Base-by-base conservation (phyloP, 2,329 filamentous ascomycete species). In the Neophaeococcomyces aloes region DNA sequence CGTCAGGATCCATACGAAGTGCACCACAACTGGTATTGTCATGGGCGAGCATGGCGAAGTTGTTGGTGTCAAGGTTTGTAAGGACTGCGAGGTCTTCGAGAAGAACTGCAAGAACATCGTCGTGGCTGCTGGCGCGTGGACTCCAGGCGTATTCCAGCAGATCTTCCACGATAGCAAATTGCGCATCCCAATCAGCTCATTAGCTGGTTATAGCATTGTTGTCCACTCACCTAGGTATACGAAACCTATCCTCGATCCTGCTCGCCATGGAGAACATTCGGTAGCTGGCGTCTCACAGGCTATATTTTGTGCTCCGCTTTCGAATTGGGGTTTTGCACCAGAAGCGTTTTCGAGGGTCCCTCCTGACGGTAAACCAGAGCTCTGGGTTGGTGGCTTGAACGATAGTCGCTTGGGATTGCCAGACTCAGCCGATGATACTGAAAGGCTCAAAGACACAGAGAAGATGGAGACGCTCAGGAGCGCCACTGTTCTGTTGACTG, bases 361-460 rank as follows among this genome's bases (percentile, higher is more conserved):
- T 7, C 79, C 77, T 17, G 48, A 50, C 32, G 50, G 50, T 2
- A 34, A 50, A 31, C 38, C 52, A 1, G 74, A 85, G 44, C 74
- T 89, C 15, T 89, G 85, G 59, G 64, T 89, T 27, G 81, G 80
- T 0, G 84, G 84, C 0, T 59, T 88, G 29, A 88, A 89, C 57
- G 75, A 71, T 29, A 64, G 72, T 0, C 59, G 56, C 1, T 69
- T 83, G 3, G 70, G 75, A 0, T 63, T 89, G 7, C 83, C 84
- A 0, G 61, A 66, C 1, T 52, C 70, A 2, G 70, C 78, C 0
- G 46, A 61, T 46, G 55, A 62, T 23, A 53, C 58, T 4, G 62
- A 64, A 40, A 39, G 44, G 5, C 48, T 60, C 14, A 64, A 74
- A n/a, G 65, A 71, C 10, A 56, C 59, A 1, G 57, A 64, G 10